These are phyloP conservation scores for Rhododendron mucronatum DNA, from an alignment of 148 eudicot species.

Conservation along the genomic window DNA sequence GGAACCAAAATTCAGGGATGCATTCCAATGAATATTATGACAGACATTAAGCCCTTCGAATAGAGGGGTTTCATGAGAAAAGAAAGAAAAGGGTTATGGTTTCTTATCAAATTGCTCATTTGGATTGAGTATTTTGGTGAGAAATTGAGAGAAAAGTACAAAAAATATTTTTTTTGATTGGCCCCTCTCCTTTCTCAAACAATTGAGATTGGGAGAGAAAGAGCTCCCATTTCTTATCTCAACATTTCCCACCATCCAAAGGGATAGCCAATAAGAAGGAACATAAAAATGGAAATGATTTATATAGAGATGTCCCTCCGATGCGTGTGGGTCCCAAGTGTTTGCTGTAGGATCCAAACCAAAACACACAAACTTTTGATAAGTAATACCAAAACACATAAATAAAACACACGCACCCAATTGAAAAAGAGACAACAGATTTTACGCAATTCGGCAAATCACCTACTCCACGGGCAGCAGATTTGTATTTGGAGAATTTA, in stretches of 20 bases:
- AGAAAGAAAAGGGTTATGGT: no score
- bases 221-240: no score
- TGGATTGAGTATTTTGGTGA: no score
- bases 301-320: neutral
- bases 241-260: no score
- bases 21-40: no score
- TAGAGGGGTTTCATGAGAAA: no score
- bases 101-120: no score
- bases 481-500: neutral
- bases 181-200: no score
- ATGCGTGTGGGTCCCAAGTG: neutral
- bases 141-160: no score
- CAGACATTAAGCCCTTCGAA: neutral
- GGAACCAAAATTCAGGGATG: neutral
- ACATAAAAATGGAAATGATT: neutral
- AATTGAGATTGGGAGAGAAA: no score
- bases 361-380: neutral
- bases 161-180: no score
- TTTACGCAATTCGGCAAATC: neutral
- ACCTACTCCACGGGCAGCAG: neutral
- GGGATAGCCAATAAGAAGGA: neutral
- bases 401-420: no score
- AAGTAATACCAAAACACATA: neutral
- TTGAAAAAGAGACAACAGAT: neutral
- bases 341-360: neutral